Conservation (phyloP, 2,329 filamentous ascomycete genomes). For the Calonectria henricotiae region DNA sequence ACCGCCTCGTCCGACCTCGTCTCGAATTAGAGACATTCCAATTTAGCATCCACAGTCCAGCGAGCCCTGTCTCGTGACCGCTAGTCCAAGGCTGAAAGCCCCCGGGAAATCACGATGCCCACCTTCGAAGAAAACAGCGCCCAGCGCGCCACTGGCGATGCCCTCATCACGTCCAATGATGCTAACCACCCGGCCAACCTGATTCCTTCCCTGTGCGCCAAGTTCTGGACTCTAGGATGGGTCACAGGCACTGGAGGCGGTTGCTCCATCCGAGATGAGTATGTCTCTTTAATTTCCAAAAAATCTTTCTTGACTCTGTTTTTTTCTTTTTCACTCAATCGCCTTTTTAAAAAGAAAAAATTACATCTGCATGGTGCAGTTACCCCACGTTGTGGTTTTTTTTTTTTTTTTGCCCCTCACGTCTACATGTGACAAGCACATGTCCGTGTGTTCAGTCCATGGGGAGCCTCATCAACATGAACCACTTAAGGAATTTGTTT, state of each 20-base stretch:
- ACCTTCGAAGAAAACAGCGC: conserved; percentile 44
- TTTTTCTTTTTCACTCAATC: background rate
- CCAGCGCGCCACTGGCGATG: conserved; percentile 44
- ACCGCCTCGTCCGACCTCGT: conserved; percentile 38
- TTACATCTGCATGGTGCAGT: background rate
- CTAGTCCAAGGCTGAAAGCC: conserved; percentile 16
- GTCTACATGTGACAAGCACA: conserved; percentile 3
- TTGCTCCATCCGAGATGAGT: conserved; percentile 81
- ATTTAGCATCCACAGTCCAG: conserved; percentile 31
- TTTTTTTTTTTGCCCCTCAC: conserved; percentile 14
- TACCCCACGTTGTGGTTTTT: conserved; percentile 13
- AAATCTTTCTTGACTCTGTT: conserved; percentile 18
- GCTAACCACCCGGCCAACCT: conserved; percentile 94
- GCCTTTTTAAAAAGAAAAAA: background rate
- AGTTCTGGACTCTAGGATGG: conserved; percentile 97
- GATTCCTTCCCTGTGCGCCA: conserved; percentile 92
- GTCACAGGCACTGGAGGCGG: conserved; percentile 90
- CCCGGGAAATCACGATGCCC: conserved; percentile 31
- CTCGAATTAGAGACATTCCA: conserved; percentile 36
- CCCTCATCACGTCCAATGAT: conserved; percentile 75
- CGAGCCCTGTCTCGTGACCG: conserved; percentile 32
- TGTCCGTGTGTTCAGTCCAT: background rate
- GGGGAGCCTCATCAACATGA: background rate
- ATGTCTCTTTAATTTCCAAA: conserved; percentile 53
- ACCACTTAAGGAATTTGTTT: background rate